Evolutionary conservation across 2,329 filamentous ascomycete genomes (phyloP), one percentile per base, ranked within the genome.

Genomic region (Gnomoniopsis smithogilvyi): DNA sequence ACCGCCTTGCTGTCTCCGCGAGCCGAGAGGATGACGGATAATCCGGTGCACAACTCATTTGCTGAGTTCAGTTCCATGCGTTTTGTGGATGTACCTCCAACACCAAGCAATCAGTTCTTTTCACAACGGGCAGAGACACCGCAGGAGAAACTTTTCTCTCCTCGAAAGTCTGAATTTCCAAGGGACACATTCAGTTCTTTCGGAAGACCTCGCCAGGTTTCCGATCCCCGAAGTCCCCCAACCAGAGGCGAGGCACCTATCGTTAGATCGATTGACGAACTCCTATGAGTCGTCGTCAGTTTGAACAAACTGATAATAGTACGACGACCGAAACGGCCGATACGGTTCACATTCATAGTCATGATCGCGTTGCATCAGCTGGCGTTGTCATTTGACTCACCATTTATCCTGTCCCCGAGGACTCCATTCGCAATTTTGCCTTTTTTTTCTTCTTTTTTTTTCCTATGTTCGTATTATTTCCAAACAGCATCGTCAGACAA

Each of bases 211-310:
- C 66, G 75, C 2, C 79, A 82, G 62, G 73, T 78, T 12, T 78
- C 78, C 15, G 89, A 93, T 68, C 90, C 90, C 15, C 78, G 90
- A 65, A 92, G 89, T 69, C 90, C 90, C 17, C 87, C 89, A 0
- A 90, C 88, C 14, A 85, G 83, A 67, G 89, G 90, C 43, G 88
- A 89, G 70, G 86, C 85, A 59, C 88, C 90, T 3, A 92, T 94
- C 62, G 85, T 87, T 54, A 80, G 90, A 58, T 92, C 88, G 60
- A 94, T 94, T 67, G 88, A 91, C 70, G 89, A 92, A 67, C 78
- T 92, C 54, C 77, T 93, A 72, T 92, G 80, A 78, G 26, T 11
- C 21, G 36, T 22, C 38, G n/a, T 49, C 19, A 6, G 41, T 17
- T 24, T 33, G 26, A n/a, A 11, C 36, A 55, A 11, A 10, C 36